These are phyloP conservation scores for Exophiala xenobiotica DNA, from an alignment of 2,329 filamentous ascomycete genomes.

Conservation along the genomic window DNA sequence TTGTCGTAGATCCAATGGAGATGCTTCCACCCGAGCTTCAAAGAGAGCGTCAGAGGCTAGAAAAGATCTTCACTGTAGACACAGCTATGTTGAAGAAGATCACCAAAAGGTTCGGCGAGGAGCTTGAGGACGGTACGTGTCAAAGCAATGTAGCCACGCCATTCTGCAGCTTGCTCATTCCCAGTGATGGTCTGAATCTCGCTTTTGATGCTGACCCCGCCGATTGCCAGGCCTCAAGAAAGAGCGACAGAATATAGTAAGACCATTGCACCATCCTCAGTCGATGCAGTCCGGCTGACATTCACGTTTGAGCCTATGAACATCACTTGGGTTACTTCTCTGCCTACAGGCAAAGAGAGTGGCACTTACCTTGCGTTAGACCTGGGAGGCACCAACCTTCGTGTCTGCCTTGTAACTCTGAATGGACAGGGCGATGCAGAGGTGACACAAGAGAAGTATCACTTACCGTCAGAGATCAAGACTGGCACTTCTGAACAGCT, in stretches of 20 bases:
- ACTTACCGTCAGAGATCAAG: slow-evolving; percentile 80
- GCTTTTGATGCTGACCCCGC: not conserved
- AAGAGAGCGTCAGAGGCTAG: slow-evolving; percentile 70
- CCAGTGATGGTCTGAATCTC: not conserved
- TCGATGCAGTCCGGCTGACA: slow-evolving; percentile 6
- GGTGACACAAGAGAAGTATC: slow-evolving; percentile 85
- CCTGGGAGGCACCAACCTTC: slow-evolving; percentile 87
- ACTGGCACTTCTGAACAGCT: slow-evolving; percentile 72
- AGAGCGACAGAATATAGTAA: slow-evolving; percentile 11
- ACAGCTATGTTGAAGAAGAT: slow-evolving; percentile 76
- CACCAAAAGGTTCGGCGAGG: slow-evolving; percentile 77
- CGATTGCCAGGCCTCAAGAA: not conserved
- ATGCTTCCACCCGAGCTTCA: slow-evolving; percentile 68
- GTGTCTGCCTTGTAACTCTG: slow-evolving; percentile 85
- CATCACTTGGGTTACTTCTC: slow-evolving; percentile 90
- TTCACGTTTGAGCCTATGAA: slow-evolving; percentile 75
- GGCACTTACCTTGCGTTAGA: slow-evolving; percentile 81
- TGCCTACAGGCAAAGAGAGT: slow-evolving; percentile 80
- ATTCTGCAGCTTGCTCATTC: no score
- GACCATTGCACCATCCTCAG: not conserved
- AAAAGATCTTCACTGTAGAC: slow-evolving; percentile 73
- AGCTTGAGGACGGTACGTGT: slow-evolving; percentile 74
- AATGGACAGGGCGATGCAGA: slow-evolving; percentile 86
- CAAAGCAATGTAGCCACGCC: no score
- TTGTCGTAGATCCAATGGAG: not conserved